These are phyloP conservation scores for Akanthomyces muscarius DNA, from an alignment of 2,329 filamentous ascomycete genomes.

Conservation along the genomic window DNA sequence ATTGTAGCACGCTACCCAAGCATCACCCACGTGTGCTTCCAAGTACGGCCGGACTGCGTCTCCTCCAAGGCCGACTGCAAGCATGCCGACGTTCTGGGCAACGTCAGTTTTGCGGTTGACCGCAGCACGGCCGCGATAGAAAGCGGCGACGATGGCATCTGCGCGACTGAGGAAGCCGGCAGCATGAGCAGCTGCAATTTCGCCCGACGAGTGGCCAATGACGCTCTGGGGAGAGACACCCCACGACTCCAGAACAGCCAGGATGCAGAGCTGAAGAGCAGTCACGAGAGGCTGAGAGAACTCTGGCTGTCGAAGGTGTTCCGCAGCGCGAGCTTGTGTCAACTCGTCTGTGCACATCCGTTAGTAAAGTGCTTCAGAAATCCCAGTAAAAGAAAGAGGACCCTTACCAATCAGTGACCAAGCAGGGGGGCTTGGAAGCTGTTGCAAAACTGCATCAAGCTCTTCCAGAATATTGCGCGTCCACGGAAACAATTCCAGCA, in stretches of 20 bases:
- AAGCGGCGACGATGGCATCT: constrained; percentile 29
- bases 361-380: not conserved
- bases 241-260: constrained; percentile 34
- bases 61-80: constrained; percentile 22
- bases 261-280: constrained; percentile 39
- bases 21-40: not conserved
- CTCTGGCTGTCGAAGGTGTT: constrained; percentile 25
- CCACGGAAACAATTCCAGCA: constrained; percentile 15
- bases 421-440: not conserved
- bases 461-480: constrained; percentile 17
- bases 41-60: not conserved
- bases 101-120: constrained; percentile 7
- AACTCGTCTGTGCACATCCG: not conserved
- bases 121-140: constrained; percentile 26
- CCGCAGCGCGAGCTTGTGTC: constrained; percentile 6
- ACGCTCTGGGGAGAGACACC: constrained; percentile 28
- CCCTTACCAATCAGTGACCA: constrained; percentile 16
- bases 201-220: constrained; percentile 37
- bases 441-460: constrained; percentile 17
- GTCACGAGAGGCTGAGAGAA: constrained; percentile 38
- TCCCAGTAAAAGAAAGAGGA: too few species aligned
- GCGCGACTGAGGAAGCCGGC: constrained; percentile 20
- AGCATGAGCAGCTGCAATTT: constrained; percentile 37
- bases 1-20: constrained; percentile 33
- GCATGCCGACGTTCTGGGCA: constrained; percentile 42